Evolutionary conservation across 2,329 filamentous ascomycete genomes (phyloP), one percentile per base, ranked within the genome.

Genomic region (Lasiodiplodia gonubiensis): DNA sequence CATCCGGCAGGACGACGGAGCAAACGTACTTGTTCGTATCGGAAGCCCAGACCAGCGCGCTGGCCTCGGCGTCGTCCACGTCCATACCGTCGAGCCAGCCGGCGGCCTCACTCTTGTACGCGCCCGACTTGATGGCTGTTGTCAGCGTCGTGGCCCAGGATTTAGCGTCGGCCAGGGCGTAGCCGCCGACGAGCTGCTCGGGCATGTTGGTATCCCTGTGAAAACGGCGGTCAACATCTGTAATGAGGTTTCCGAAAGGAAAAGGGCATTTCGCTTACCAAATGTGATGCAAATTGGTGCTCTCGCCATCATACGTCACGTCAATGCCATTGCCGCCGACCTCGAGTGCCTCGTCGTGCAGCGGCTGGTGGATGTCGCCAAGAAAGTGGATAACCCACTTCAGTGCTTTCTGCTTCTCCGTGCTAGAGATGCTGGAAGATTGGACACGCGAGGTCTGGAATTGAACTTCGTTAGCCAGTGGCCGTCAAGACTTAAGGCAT

Each of bases 301-400:
- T n/a, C 0, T 70, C 71, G 37, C 77, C 78, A 63, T 78, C 73
- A 72, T 82, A 84, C 0, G 77, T 81, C 21, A 83, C 80, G 57
- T 80, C 75, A 69, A 83, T 79, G 2, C 72, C 73, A 71, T 83
- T 83, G 39, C 81, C 82, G 55, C 82, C 82, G 7, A 80, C 69
- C 7, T 78, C 79, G 16, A 80, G 73, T 49, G 77, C 80, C 72
- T 87, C 85, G 14, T 83, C 82, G 71, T 87, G 86, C 59, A 96
- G 81, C 0, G 90, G 91, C 74, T 93, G 93, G 68, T 87, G 88
- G 30, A 92, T 86, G 75, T 97, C 93, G 67, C 92, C 86, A 12
- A 95, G 79, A 72, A 86, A 85, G 35, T 67, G 84, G 25, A 86
- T 76, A 64, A 86, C 74, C 75, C 83, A 86, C 67, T 81, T 80